phyloP scores from a whole-genome alignment of 495 filamentous ascomycete genomes.

The Oidiodendron maius region DNA sequence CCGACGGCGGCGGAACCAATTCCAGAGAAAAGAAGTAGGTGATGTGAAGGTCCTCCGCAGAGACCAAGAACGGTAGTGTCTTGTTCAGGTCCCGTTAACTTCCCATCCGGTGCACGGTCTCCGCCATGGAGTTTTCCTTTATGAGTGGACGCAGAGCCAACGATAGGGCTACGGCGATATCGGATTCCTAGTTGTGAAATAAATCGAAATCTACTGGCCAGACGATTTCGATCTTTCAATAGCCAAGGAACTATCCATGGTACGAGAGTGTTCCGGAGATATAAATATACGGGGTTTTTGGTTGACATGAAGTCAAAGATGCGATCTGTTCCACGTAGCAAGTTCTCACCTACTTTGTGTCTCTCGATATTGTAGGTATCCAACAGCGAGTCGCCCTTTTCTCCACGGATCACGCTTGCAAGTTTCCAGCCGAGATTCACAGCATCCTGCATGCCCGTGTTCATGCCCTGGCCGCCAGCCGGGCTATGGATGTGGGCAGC shows the following conservation, averaged over 20 bases:
- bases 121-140: conserved; percentile 26
- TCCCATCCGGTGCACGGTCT: conserved; percentile 28
- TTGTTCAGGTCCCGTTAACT: conserved; percentile 10
- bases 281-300: conserved; percentile 24
- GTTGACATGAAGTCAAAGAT: conserved; percentile 32
- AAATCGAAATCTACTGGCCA: conserved; percentile 25
- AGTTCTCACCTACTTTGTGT: conserved; percentile 18
- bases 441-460: conserved; percentile 43
- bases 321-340: conserved; percentile 29
- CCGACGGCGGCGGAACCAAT: conserved; percentile 5
- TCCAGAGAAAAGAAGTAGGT: conserved; percentile 33
- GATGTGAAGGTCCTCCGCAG: conserved; percentile 19
- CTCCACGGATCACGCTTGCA: conserved; percentile 13
- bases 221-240: conserved; percentile 11
- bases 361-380: conserved; percentile 26
- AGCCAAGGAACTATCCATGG: conserved; percentile 30
- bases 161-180: conserved; percentile 30
- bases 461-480: conserved; percentile 43
- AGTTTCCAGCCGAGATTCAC: conserved; percentile 45
- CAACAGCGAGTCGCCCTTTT: conserved; percentile 16
- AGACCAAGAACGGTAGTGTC: conserved; percentile 25
- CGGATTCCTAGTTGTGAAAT: conserved; percentile 32
- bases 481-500: conserved; percentile 46
- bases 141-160: conserved; percentile 24
- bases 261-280: conserved; percentile 28